phyloP scores from a whole-genome alignment of 768 basidiomycete species.

The Phylloporus sp. region DNA sequence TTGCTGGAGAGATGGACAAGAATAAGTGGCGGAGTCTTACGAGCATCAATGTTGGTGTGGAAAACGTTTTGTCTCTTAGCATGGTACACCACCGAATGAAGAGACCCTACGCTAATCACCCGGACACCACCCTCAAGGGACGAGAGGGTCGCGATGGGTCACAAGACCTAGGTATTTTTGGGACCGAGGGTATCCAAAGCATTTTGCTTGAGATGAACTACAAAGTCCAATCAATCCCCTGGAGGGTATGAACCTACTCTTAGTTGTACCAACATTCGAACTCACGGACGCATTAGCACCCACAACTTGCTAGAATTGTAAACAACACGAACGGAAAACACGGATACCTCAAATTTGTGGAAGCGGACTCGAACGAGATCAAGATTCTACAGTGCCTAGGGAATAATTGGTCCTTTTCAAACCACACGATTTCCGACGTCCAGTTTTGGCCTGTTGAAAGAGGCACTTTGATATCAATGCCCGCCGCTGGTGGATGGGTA shows the following conservation, averaged over 20 bases:
- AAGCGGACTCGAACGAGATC: background rate
- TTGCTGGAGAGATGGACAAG: constrained; percentile 1
- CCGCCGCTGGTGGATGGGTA: background rate
- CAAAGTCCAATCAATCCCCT: no score
- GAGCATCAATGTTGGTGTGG: background rate
- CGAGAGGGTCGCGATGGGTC: no score
- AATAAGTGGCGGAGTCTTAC: background rate
- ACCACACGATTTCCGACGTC: background rate
- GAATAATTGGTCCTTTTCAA: background rate
- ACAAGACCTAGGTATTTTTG: background rate
- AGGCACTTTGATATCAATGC: background rate
- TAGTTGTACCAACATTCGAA: no score
- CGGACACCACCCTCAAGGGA: no score
- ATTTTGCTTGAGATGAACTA: no score
- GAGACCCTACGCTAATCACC: background rate
- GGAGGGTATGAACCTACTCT: no score
- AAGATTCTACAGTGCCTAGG: background rate
- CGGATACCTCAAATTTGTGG: background rate
- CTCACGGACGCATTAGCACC: no score
- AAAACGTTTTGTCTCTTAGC: background rate
- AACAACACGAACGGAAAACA: background rate
- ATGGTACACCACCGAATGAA: background rate
- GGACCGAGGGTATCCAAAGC: background rate
- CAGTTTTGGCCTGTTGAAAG: background rate
- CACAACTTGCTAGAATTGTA: background rate